Evolutionary conservation across 2,329 filamentous ascomycete species (phyloP), one percentile per base, ranked within the genome.

Genomic region (Ramularia endophylla): DNA sequence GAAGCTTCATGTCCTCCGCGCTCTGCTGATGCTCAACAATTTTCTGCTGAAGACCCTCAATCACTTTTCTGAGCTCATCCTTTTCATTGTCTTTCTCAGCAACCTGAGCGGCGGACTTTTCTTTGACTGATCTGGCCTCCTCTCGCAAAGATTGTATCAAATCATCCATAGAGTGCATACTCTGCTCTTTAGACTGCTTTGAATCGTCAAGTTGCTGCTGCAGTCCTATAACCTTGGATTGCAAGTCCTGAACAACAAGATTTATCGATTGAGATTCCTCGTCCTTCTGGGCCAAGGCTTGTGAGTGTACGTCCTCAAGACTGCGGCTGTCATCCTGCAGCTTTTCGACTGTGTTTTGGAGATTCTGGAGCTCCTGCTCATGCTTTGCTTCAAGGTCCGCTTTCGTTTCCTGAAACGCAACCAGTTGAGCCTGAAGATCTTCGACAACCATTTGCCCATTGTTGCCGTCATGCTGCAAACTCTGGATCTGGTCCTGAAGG

Each of bases 381-480:
- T 47, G 47, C 30, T 48, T 34, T 8, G 32, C 25, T 20, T 47
- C 44, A 9, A 41, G 17, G 11, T 49, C 48, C n/a, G 41, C 32
- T 28, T 49, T 46, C 7, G 42, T 17, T 28, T 52, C 42, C 31
- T 48, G 44, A 15, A 50, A 35, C 18, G 47, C 41, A 20, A 31
- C 25, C 9, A 49, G 32, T 28, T 47, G 32, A 6, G 17, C 35
- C 35, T 53, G 52, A 15, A 54, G 40, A 20, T 41, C 27, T 30
- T 46, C 46, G 4, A 52, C 43, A 8, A 51, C 41, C 12, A 44
- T 33, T 16, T 43, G 41, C n/a, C 47, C 48, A 28, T 53, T 48
- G 8, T 27, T 45, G 20, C 50, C 56, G 17, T 52, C 46, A 13
- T 50, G 41, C 31, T 56, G 51, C 15, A 56, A 41, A 33, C 49